Base-by-base conservation (phyloP, 2,329 filamentous ascomycete genomes). In the Sporothrix brunneoviolacea region DNA sequence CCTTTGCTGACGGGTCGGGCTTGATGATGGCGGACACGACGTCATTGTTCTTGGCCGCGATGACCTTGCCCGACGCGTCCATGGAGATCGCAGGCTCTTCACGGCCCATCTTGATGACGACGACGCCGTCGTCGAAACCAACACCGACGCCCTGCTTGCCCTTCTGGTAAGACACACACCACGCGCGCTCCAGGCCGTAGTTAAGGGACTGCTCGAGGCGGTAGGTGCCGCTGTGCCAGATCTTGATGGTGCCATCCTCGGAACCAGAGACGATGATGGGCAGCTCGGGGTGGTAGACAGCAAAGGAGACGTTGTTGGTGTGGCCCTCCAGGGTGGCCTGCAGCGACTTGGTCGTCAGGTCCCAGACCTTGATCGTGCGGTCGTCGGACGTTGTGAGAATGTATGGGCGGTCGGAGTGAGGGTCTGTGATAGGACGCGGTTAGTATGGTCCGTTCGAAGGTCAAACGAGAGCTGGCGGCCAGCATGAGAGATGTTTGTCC, bases 211-310 rank as follows among this genome's bases (percentile, higher is more conserved):
- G 93, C 69, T 97, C 93, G 54, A 97, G 80, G 58, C 93, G 80
- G 70, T 97, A 97, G 48, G 93, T 98, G 64, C 95, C 96, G 57
- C 91, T 91, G 66, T 98, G 91, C 93, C 93, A 98, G 68, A 98
- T 91, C 70, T 95, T 94, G 65, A 98, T 84, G 1, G 91, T 95
- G 57, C 91, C 91, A 68, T 98, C 93, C 70, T 98, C 93, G 22
- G 91, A 97, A 61, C 93, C 93, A 21, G 93, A 97, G 51, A 98
- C 91, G 63, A 98, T 98, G 58, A 98, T 85, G 3, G 93, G 93
- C 43, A 98, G 75, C 69, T 97, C 91, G 2, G 93, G 93, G 69
- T 98, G 93, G 66, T 97, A 98, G 69, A 91, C 94, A 44, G 93
- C 93, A 64, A 97, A 98, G 3, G 91, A 96, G 42, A 98, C 93